These are phyloP conservation scores for Kuraishia capsulata DNA, from an alignment of 805 yeast species.

Conservation along the genomic window DNA sequence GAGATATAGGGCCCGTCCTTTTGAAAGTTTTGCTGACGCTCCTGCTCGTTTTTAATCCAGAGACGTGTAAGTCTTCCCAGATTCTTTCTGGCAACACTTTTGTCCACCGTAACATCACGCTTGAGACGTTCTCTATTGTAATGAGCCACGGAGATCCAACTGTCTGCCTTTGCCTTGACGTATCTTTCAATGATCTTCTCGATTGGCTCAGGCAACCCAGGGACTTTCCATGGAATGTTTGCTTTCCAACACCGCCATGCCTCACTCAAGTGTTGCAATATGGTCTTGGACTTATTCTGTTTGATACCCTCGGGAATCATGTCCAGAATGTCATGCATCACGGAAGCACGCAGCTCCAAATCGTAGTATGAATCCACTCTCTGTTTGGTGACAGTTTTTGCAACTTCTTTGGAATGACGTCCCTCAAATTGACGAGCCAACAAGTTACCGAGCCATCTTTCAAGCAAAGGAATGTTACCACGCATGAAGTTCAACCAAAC, in stretches of 20 bases:
- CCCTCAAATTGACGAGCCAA: slow-evolving; percentile 95
- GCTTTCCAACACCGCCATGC: slow-evolving; percentile 99
- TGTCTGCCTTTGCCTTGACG: slow-evolving; percentile 91
- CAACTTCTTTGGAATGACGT: slow-evolving; percentile 81
- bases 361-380: slow-evolving; percentile 93
- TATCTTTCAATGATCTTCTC: slow-evolving; percentile 82
- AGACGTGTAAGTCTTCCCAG: slow-evolving; percentile 84
- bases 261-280: slow-evolving; percentile 89
- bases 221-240: slow-evolving; percentile 95
- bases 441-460: slow-evolving; percentile 90
- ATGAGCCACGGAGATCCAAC: slow-evolving; percentile 92
- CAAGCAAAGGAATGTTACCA: slow-evolving; percentile 85
- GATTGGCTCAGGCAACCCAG: slow-evolving; percentile 89
- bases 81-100: slow-evolving; percentile 89
- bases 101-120: slow-evolving; percentile 88
- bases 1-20: slow-evolving; percentile 82
- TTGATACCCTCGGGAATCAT: slow-evolving; percentile 95
- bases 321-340: slow-evolving; percentile 90
- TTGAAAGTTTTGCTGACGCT: slow-evolving; percentile 69
- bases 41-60: slow-evolving; percentile 91
- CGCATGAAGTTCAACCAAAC: slow-evolving; percentile 90
- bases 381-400: slow-evolving; percentile 92
- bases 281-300: slow-evolving; percentile 77
- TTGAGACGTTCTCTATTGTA: slow-evolving; percentile 83
- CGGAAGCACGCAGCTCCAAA: slow-evolving; percentile 85